phyloP scores from a whole-genome alignment of 257 asterid genomes.

The Mentha longifolia region DNA sequence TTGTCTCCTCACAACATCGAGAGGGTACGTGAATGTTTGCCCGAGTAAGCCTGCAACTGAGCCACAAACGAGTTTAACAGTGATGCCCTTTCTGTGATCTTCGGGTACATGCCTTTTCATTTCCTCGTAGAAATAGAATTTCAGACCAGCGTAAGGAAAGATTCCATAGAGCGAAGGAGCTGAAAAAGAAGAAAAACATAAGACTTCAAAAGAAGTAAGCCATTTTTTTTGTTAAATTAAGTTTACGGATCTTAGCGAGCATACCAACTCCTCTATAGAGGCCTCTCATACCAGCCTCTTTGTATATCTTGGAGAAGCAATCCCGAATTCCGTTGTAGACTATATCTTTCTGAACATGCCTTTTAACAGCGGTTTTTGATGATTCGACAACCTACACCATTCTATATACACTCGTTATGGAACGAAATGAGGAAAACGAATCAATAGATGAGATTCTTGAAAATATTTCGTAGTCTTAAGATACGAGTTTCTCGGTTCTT shows the following conservation, averaged over 20 bases:
- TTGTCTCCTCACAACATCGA: conserved; percentile 90
- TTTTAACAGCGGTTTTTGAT: conserved; percentile 47
- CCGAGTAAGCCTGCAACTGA: conserved; percentile 93
- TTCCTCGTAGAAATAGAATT: conserved; percentile 90
- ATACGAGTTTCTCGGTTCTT: conserved; percentile 34
- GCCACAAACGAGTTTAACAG: conserved; percentile 87
- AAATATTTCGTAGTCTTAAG: neutral
- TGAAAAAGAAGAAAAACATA: conserved; percentile 32
- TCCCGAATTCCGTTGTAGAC: conserved; percentile 76
- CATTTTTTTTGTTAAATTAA: neutral
- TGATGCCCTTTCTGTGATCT: conserved; percentile 68
- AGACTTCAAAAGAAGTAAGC: conserved; percentile 23
- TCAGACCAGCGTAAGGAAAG: conserved; percentile 92
- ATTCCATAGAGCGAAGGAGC: conserved; percentile 95
- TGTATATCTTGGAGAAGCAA: conserved; percentile 82
- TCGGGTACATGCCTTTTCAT: conserved; percentile 85
- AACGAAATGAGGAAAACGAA: neutral
- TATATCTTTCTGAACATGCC: conserved; percentile 47
- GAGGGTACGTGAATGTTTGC: conserved; percentile 95
- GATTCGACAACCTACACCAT: conserved; percentile 67
- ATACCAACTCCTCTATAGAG: conserved; percentile 93
- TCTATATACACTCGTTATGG: conserved; percentile 28
- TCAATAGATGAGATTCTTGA: neutral
- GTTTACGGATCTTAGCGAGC: conserved; percentile 27
- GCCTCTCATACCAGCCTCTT: conserved; percentile 81